These are phyloP conservation scores for Passalora sequoiae DNA, from an alignment of 2,329 filamentous ascomycete genomes.

Conservation along the genomic window DNA sequence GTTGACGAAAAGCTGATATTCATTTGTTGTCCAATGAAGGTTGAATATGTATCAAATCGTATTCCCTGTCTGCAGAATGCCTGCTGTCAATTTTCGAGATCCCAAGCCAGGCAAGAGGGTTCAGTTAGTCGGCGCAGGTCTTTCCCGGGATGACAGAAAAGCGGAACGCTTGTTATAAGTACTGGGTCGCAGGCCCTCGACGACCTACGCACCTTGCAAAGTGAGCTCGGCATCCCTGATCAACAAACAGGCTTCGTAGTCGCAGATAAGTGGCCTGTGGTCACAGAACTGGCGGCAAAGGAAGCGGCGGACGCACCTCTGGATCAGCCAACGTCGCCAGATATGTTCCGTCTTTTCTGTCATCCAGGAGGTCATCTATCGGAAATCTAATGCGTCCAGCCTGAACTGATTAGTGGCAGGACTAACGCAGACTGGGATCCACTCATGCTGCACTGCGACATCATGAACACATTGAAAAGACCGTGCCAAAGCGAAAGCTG, in stretches of 20 bases:
- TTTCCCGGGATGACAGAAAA: too few relatives aligned
- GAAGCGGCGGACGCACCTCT: too few relatives aligned
- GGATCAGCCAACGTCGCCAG: too few relatives aligned
- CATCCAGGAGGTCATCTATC: too few relatives aligned
- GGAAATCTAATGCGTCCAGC: not conserved
- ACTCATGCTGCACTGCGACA: conserved; percentile 46
- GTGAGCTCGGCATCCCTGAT: too few relatives aligned
- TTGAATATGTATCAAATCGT: not conserved
- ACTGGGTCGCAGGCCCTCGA: too few relatives aligned
- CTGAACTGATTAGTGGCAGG: conserved; percentile 17
- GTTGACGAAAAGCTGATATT: not conserved
- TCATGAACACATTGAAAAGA: conserved; percentile 1
- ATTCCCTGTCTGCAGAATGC: not conserved
- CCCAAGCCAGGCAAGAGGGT: conserved; percentile 20
- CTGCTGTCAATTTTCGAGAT: not conserved
- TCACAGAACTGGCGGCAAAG: too few relatives aligned
- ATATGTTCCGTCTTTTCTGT: too few relatives aligned
- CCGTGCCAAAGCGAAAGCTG: conserved; percentile 8
- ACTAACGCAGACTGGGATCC: conserved; percentile 47
- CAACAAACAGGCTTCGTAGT: too few relatives aligned
- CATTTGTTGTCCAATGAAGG: not conserved
- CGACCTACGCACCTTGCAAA: too few relatives aligned
- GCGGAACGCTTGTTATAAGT: too few relatives aligned
- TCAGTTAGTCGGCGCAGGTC: conserved; percentile 41
- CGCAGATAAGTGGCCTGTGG: too few relatives aligned